Conservation (phyloP, 1,284 basidiomycete species). For the Cryptococcus sp. region DNA sequence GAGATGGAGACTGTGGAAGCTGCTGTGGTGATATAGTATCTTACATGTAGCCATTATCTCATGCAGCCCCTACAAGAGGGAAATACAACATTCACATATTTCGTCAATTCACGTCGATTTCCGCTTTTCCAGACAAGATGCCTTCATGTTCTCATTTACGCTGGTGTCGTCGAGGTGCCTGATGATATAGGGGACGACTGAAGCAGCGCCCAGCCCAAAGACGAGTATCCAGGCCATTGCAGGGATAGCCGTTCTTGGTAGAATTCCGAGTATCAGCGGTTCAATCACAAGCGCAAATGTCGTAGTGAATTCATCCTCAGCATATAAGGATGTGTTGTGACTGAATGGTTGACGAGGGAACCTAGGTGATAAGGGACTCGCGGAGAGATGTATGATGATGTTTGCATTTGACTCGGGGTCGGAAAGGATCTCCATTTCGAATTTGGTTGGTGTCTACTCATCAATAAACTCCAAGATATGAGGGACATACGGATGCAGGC, state of each 20-base stretch:
- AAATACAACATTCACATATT: neutral
- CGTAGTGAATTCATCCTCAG: constrained; percentile 5
- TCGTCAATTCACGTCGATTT: too few relatives aligned
- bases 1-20: constrained; percentile 28
- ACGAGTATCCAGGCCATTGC: constrained; percentile 19
- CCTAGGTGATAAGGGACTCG: constrained; percentile 20
- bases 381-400: constrained; percentile 9
- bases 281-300: constrained; percentile 27
- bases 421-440: constrained; percentile 10
- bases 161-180: constrained; percentile 7
- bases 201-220: constrained; percentile 7
- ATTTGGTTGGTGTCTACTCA: constrained; percentile 19
- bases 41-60: neutral
- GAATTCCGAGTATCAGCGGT: constrained; percentile 27
- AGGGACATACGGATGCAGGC: constrained; percentile 31
- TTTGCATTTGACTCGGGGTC: neutral
- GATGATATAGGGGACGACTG: constrained; percentile 15
- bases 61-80: neutral
- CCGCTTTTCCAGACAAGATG: too few relatives aligned
- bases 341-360: constrained; percentile 6
- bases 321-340: neutral
- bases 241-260: constrained; percentile 30
- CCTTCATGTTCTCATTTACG: neutral
- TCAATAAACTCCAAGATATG: neutral
- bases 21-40: neutral